Evolutionary conservation across 2,329 filamentous ascomycete species (phyloP), one percentile per base, ranked within the genome.

Genomic region (Pezicula neosporulosa): DNA sequence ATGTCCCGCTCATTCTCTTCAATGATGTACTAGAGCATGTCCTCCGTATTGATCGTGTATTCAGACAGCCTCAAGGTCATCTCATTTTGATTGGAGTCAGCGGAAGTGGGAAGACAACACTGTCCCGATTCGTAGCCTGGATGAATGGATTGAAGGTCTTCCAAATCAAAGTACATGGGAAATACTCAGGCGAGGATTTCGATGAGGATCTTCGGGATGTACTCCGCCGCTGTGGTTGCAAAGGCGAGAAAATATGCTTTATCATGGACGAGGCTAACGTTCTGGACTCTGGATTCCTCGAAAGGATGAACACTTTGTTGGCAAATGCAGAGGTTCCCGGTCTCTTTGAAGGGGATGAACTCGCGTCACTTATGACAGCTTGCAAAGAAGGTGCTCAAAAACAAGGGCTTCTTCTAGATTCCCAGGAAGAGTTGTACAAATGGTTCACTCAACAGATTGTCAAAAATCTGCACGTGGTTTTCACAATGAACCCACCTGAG

Each of bases 261-360:
- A 97, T 99, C 75, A 97, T 99, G 92, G 94, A 99, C 68, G 94
- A 99, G 74, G 88, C 93, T 9, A 99, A 99, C 64, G 94, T 99
- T 35, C 81, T 99, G 27, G 94, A 99, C 70, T 99, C 94, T 41
- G 94, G 94, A 49, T 99, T 99, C 84, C 72, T 99, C 50, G 94
- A 99, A 71, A 87, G 95, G 63, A 99, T 99, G 94, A 99, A 99
- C 69, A 99, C 94, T 0, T 75, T 99, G 47, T 85, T 99, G 55
- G 95, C 94, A 63, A 99, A 99, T 68, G 94, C 95, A n/a, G 95
- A 99, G 72, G 94, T 99, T 10, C 94, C 94, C 16, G 94, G 94
- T 74, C 82, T 99, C 4, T 99, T 99, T 60, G 95, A 99, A 71
- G 94, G 94, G n/a, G 94, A 99, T 62, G 94, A 99, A 60, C 93